A percentile compares a stretch with the other conserved stretches of the same genome.
phyloP scores from a whole-genome alignment of 768 basidiomycete species.

The Suillus hirtellus region DNA sequence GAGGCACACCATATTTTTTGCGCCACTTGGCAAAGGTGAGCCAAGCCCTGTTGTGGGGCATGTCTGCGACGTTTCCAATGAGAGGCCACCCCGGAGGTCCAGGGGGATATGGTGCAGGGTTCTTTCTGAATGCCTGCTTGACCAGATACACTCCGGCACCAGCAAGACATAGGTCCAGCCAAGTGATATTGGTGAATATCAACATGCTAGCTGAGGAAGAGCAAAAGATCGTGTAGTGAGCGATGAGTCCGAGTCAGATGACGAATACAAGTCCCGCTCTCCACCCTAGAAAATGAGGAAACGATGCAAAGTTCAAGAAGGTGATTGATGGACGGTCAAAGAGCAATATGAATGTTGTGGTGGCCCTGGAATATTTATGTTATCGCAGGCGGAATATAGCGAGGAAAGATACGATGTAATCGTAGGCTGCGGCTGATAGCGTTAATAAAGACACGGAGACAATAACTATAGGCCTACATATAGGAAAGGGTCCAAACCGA shows the following conservation, averaged over 20 bases:
- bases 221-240: neutral
- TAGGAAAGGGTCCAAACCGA: too few relatives aligned
- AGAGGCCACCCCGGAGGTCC: conserved; percentile 47
- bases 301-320: too few relatives aligned
- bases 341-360: too few relatives aligned
- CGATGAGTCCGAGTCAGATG: neutral
- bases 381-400: too few relatives aligned
- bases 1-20: conserved; percentile 39
- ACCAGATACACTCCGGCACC: conserved; percentile 29
- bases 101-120: conserved; percentile 39
- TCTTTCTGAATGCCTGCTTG: conserved; percentile 23
- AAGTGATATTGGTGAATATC: conserved; percentile 25
- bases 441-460: too few relatives aligned
- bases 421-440: too few relatives aligned
- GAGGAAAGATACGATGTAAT: too few relatives aligned
- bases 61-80: conserved; percentile 48
- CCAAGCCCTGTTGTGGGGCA: conserved; percentile 49
- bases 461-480: too few relatives aligned
- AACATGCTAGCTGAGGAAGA: conserved; percentile 8
- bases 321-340: too few relatives aligned
- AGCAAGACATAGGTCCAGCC: conserved; percentile 34
- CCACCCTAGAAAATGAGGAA: too few relatives aligned
- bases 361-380: too few relatives aligned
- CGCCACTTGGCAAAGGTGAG: conserved; percentile 47
- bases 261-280: too few relatives aligned